Conservation (phyloP, 805 yeast genomes). For the Teunomyces funiuensis region DNA sequence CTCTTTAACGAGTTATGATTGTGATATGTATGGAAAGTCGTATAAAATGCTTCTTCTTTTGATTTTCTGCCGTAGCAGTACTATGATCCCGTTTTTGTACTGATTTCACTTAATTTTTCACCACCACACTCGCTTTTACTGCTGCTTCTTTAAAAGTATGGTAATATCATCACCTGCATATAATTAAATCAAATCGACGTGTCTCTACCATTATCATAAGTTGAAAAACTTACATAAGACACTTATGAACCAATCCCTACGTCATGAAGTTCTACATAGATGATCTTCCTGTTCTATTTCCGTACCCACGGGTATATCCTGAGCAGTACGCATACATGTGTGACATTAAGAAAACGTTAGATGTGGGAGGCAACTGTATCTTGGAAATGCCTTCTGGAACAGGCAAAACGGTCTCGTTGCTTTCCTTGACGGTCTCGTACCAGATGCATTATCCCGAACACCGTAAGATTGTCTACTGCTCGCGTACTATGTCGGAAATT, state of each 20-base stretch:
- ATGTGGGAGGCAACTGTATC: constrained; percentile 95
- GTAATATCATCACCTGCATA: not conserved
- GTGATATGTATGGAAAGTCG: no score
- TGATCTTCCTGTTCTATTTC: constrained; percentile 93
- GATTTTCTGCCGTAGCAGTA: no score
- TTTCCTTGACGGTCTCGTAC: constrained; percentile 91
- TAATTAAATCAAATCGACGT: not conserved
- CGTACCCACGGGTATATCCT: constrained; percentile 95
- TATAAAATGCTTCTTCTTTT: no score
- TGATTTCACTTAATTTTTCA: no score
- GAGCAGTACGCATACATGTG: constrained; percentile 98
- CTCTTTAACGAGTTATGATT: no score
- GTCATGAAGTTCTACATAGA: constrained; percentile 80
- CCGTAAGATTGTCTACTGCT: constrained; percentile 90
- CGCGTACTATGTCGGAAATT: constrained; percentile 99
- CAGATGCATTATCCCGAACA: constrained; percentile 95
- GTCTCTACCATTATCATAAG: not conserved
- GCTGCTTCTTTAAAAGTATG: no score
- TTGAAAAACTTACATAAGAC: not conserved
- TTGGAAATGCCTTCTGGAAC: constrained; percentile 99
- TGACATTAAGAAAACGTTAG: constrained; percentile 88
- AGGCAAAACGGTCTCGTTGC: constrained; percentile 91
- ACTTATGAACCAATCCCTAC: not conserved
- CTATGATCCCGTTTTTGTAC: no score
- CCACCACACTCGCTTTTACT: no score